Base-by-base conservation (phyloP, 257 asterid genomes). In the Vinca minor region DNA sequence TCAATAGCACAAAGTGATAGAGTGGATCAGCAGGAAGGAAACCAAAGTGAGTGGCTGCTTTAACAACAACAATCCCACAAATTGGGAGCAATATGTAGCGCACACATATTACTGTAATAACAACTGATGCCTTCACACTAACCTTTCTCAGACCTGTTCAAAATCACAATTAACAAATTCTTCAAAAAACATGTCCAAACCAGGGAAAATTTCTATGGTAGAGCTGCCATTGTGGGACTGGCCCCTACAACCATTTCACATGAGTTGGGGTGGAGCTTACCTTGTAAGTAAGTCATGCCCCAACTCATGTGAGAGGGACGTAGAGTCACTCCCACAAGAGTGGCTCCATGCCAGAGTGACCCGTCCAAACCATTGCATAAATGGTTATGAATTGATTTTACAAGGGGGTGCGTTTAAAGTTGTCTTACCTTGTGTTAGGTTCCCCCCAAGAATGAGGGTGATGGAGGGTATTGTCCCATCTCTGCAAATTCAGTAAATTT, bases 381-480 rank as follows among this genome's bases (percentile, higher is more conserved):
- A 15, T 31, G 13, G 25, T 15, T n/a, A 15, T 31, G 21, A 14
- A 42, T 57, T 34, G 26, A 3, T 38, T 53, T 69, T 8, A 23
- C 2, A 3, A 14, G 10, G 18, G 50, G 48, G 13, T 32, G 39
- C 25, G 5, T 1, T 5, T n/a, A n/a, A 4, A 46, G 42, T 3
- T 28, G 17, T 42, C 34, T 34, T 80, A 88, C 98, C 98, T 83
- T 84, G 85, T 34, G 80, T 84, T 41, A 91, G 86, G 78, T 88
- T 91, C 68, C 96, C 98, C 18, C 98, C 98, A 11, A 91, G 87
- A 76, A 88, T 88, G 41, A 91, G 88, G 54, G 85, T 91, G 77
- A 88, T 83, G 79, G 94, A 81, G 23, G 98, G 96, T 69, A 88
- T 84, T 54, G 98, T 88, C 71, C 87, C 95, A 66, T 79, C 87